Conservation (phyloP, 1,284 basidiomycete species). For the Sporisorium sorghi region DNA sequence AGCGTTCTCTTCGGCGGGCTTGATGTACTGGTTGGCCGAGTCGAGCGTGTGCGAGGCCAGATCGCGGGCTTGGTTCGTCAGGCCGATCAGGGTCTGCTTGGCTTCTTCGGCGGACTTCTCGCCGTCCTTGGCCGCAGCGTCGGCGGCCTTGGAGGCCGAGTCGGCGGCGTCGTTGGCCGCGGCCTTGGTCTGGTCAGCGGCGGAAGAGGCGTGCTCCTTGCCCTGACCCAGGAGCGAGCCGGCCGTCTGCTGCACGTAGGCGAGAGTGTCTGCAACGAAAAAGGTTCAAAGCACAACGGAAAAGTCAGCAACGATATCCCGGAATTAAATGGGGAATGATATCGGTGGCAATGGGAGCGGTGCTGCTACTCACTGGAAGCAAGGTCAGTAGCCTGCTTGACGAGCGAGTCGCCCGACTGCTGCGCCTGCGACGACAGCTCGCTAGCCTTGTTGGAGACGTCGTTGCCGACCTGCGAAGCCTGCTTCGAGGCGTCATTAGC, state of each 20-base stretch:
- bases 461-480: conserved; percentile 38
- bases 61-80: conserved; percentile 56
- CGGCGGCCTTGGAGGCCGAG: conserved; percentile 37
- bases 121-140: conserved; percentile 49
- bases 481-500: conserved; percentile 48
- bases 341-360: background rate
- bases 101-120: conserved; percentile 50
- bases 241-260: conserved; percentile 55
- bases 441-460: conserved; percentile 41
- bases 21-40: conserved; percentile 59
- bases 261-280: conserved; percentile 38
- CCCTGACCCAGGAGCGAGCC: conserved; percentile 48
- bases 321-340: too few species aligned
- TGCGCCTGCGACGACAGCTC: conserved; percentile 40
- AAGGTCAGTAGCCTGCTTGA: conserved; percentile 51
- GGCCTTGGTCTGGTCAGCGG: conserved; percentile 46
- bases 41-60: conserved; percentile 54
- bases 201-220: conserved; percentile 36
- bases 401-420: conserved; percentile 41
- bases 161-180: conserved; percentile 51
- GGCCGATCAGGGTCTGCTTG: conserved; percentile 47
- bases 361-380: conserved; percentile 38
- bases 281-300: background rate
- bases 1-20: conserved; percentile 48
- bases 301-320: conserved; percentile 3